These are phyloP conservation scores for Simplicillium sp. DNA, from an alignment of 2,329 filamentous ascomycete genomes.

Conservation along the genomic window DNA sequence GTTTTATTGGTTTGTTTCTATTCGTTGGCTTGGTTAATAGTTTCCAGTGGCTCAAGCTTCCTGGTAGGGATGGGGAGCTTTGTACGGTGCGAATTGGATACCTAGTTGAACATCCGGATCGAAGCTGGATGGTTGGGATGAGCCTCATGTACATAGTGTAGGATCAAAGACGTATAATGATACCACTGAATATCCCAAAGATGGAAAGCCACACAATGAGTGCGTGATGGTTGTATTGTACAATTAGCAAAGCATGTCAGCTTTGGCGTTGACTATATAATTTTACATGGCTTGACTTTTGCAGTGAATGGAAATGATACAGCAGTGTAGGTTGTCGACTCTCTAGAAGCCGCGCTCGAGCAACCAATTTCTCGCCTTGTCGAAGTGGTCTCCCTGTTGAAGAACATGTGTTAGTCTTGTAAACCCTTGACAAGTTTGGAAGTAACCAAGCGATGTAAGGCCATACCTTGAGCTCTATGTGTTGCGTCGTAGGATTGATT, in stretches of 20 bases:
- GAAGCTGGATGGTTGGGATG: slow-evolving; percentile 2
- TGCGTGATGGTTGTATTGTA: slow-evolving; percentile 5
- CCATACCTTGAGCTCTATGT: slow-evolving; percentile 58
- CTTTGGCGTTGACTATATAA: too few relatives aligned
- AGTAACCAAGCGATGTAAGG: neutral
- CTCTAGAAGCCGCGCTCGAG: slow-evolving; percentile 23
- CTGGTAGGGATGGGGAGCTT: too few relatives aligned
- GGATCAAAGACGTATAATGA: slow-evolving; percentile 13
- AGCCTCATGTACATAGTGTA: slow-evolving; percentile 14
- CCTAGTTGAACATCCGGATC: too few relatives aligned
- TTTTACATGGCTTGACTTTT: neutral
- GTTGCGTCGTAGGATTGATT: slow-evolving; percentile 53
- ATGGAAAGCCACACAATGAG: too few relatives aligned
- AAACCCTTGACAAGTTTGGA: neutral
- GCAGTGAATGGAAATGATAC: neutral
- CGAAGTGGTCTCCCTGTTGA: slow-evolving; percentile 22
- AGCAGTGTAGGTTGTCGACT: neutral
- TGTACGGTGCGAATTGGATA: too few relatives aligned
- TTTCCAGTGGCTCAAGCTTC: neutral
- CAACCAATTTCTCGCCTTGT: slow-evolving; percentile 20
- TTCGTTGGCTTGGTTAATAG: neutral
- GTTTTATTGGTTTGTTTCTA: slow-evolving; percentile 1
- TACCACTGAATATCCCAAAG: slow-evolving; percentile 9
- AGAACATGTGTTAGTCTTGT: slow-evolving; percentile 7
- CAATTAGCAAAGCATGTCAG: slow-evolving; percentile 2